Evolutionary conservation across 2,329 filamentous ascomycete species (phyloP), one percentile per base, ranked within the genome.

Genomic region (Pseudopyricularia javanii): DNA sequence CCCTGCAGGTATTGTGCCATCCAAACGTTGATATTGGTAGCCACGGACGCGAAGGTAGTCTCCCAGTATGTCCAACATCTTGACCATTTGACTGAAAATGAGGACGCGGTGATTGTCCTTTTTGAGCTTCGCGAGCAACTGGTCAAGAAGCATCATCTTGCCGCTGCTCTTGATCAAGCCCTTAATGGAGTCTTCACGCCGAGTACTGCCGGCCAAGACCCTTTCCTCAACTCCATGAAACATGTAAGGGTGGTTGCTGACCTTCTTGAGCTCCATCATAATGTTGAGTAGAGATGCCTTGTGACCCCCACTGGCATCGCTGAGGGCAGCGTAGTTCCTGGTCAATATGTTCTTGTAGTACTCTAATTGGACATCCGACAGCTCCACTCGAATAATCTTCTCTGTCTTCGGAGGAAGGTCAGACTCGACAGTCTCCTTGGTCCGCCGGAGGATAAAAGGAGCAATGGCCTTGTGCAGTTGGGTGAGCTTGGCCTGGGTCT

Each of bases 71-170:
- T 98, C 91, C 22, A 98, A 79, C 87, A 98, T 97, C 65, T 89
- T 94, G 34, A 98, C 94, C 93, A 98, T 98, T 66, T 98, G 93
- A 66, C 91, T 97, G 74, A 98, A 98, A 58, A 98, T 97, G 57
- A 98, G 73, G 12, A 98, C 94, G 53, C 93, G 88, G 68, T 98
- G 93, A 49, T 88, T 89, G 63, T 98, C 93, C 59, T 85, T 88
- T 67, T 86, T 95, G 59, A 98, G 72, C 69, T 98, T 98, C 6
- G 86, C 86, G 11, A 98, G 77, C n/a, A 98, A 82, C 64, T 91
- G 89, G 61, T 98, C 93, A 7, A 98, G 80, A 49, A 98, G 76
- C 90, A 97, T 97, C 93, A 98, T 96, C 72, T 98, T 98, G 60
- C 94, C 94, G 70, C 93, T 98, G 64, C 90, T 95, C 4, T 91